phyloP scores from a whole-genome alignment of 2,329 filamentous ascomycete species.

The Albifimbria verrucaria region DNA sequence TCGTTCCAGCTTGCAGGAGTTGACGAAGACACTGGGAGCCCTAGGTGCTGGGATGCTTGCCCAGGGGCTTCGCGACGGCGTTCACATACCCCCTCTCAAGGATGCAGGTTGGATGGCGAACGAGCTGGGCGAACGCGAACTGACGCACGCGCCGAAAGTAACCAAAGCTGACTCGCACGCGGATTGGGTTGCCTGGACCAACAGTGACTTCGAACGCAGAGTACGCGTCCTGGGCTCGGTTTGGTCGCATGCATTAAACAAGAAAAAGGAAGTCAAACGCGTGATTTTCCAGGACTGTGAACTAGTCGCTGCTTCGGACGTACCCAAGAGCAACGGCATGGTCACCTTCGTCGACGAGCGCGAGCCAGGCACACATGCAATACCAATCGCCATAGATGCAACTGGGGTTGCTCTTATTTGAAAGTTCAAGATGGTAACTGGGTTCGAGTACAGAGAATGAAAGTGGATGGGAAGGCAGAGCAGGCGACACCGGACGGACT shows the following conservation, averaged over 20 bases:
- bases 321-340: neutral
- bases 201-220: conserved; percentile 52
- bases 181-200: conserved; percentile 52
- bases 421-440: conserved; percentile 12
- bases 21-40: conserved; percentile 50
- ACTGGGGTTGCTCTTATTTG: conserved; percentile 18
- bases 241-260: conserved; percentile 51
- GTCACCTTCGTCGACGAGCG: conserved; percentile 15
- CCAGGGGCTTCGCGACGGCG: conserved; percentile 54
- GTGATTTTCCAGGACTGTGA: conserved; percentile 36
- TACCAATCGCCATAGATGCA: conserved; percentile 5
- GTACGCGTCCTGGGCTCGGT: conserved; percentile 61
- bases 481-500: conserved; percentile 21
- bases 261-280: conserved; percentile 24
- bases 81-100: conserved; percentile 63
- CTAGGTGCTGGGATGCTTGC: conserved; percentile 71
- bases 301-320: conserved; percentile 12
- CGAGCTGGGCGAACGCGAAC: conserved; percentile 12
- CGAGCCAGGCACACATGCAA: neutral
- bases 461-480: conserved; percentile 29
- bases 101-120: conserved; percentile 27
- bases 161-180: conserved; percentile 60
- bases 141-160: conserved; percentile 69
- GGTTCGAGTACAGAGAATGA: conserved; percentile 26
- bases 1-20: conserved; percentile 38